A percentile compares a stretch with the other conserved stretches of the same genome.
Conservation (phyloP, 176 grass and related monocot species). For the Phyllostachys edulis region DNA sequence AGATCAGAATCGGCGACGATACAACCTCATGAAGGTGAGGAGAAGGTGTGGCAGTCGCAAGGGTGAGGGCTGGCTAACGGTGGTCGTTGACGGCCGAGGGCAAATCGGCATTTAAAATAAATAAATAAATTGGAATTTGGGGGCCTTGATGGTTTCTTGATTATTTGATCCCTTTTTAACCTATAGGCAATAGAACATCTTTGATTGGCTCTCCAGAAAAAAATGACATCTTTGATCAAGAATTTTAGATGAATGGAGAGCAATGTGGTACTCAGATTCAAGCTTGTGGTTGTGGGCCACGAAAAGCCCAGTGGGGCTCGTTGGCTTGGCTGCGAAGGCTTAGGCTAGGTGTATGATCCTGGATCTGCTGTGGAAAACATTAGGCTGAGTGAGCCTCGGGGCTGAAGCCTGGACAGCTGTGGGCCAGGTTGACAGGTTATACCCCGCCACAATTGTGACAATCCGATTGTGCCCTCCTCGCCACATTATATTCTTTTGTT, state of each 20-base stretch:
- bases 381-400: not conserved
- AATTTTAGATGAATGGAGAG: too few relatives aligned
- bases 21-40: not conserved
- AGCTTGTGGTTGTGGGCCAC: too few relatives aligned
- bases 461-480: not conserved
- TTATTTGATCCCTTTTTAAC: too few relatives aligned
- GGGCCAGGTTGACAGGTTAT: not conserved
- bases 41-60: not conserved
- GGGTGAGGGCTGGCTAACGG: not conserved
- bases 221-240: too few relatives aligned
- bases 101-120: not conserved
- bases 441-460: not conserved
- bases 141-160: too few relatives aligned
- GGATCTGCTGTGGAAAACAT: not conserved
- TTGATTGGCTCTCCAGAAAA: too few relatives aligned
- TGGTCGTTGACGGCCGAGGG: not conserved
- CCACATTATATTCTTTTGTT: not conserved
- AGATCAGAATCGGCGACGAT: too few relatives aligned
- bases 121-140: not conserved
- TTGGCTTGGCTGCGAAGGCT: too few relatives aligned
- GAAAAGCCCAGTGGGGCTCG: too few relatives aligned
- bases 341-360: too few relatives aligned
- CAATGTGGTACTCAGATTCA: too few relatives aligned
- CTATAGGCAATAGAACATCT: too few relatives aligned
- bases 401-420: conserved; percentile 10